Evolutionary conservation across 2,329 filamentous ascomycete genomes (phyloP).

Genomic region (Elsinoe australis): DNA sequence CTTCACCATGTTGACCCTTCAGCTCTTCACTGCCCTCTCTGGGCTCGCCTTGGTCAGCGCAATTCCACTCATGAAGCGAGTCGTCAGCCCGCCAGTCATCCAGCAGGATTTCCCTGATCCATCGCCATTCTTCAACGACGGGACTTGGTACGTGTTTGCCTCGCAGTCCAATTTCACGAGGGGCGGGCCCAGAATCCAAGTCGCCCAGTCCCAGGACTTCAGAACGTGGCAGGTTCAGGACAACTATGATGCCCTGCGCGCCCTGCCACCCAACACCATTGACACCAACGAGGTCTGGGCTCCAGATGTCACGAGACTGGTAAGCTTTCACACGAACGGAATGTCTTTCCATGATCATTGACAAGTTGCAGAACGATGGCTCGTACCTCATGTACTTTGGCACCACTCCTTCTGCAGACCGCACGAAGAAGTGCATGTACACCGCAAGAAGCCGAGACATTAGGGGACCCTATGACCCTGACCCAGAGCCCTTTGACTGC

Average conservation of each 20-base stretch:
- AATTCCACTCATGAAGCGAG: background rate
- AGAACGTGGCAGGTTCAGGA: conserved; percentile 25
- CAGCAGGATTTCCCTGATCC: conserved; percentile 27
- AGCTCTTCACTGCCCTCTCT: conserved; percentile 5
- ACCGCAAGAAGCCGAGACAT: conserved; percentile 24
- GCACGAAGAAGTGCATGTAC: conserved; percentile 25
- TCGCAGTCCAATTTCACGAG: conserved; percentile 25
- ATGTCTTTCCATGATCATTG: background rate
- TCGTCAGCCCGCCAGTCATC: conserved; percentile 9
- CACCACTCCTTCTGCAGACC: conserved; percentile 22
- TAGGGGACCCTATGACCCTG: conserved; percentile 27
- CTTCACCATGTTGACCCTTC: background rate
- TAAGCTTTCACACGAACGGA: background rate
- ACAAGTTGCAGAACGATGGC: conserved; percentile 19
- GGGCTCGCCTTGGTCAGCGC: conserved; percentile 1
- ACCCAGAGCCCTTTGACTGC: conserved; percentile 26
- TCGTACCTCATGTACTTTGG: conserved; percentile 27
- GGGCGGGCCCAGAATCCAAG: conserved; percentile 28
- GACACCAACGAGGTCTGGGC: conserved; percentile 29
- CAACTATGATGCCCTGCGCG: conserved; percentile 28
- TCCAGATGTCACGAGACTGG: conserved; percentile 27
- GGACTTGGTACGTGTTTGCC: conserved; percentile 33
- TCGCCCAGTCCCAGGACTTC: conserved; percentile 32
- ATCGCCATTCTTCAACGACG: conserved; percentile 27
- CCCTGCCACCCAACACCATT: conserved; percentile 27